Conservation (phyloP, 2,329 filamentous ascomycete species). For the Claviceps arundinis region DNA sequence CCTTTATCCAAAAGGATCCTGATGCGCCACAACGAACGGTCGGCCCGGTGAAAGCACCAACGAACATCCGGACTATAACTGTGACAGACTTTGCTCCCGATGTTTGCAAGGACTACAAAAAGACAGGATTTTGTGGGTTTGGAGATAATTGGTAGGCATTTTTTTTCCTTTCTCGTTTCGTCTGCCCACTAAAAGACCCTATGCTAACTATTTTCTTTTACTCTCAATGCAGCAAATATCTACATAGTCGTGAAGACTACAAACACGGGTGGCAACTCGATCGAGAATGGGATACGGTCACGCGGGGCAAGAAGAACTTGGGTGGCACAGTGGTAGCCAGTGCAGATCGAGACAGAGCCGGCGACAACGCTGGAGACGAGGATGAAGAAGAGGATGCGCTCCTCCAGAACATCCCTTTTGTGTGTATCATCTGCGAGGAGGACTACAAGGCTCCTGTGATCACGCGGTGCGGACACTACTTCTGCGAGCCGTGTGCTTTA, state of each 20-base stretch:
- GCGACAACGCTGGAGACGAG: conserved; percentile 32
- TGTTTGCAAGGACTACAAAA: conserved; percentile 89
- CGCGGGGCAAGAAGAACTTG: conserved; percentile 53
- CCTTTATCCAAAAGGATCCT: conserved; percentile 70
- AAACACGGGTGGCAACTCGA: conserved; percentile 95
- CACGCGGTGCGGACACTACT: conserved; percentile 91
- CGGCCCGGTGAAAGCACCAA: conserved; percentile 76
- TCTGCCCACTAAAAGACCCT: background rate
- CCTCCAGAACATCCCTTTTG: conserved; percentile 76
- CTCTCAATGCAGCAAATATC: conserved; percentile 40
- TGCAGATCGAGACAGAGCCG: conserved; percentile 32
- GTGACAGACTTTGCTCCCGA: conserved; percentile 85
- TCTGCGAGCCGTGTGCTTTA: conserved; percentile 82
- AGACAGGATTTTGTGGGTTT: conserved; percentile 42
- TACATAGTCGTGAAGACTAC: conserved; percentile 65
- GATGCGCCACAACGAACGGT: conserved; percentile 57
- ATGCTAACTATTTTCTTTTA: conserved; percentile 1
- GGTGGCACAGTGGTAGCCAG: conserved; percentile 49
- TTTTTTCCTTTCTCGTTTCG: background rate
- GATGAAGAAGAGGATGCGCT: conserved; percentile 51
- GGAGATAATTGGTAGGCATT: conserved; percentile 27
- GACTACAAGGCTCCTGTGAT: conserved; percentile 68
- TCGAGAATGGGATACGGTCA: conserved; percentile 79
- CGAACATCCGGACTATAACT: conserved; percentile 83
- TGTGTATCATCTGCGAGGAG: conserved; percentile 73